Base-by-base conservation (phyloP, 495 filamentous ascomycete genomes). In the Penicillium cataractarum region DNA sequence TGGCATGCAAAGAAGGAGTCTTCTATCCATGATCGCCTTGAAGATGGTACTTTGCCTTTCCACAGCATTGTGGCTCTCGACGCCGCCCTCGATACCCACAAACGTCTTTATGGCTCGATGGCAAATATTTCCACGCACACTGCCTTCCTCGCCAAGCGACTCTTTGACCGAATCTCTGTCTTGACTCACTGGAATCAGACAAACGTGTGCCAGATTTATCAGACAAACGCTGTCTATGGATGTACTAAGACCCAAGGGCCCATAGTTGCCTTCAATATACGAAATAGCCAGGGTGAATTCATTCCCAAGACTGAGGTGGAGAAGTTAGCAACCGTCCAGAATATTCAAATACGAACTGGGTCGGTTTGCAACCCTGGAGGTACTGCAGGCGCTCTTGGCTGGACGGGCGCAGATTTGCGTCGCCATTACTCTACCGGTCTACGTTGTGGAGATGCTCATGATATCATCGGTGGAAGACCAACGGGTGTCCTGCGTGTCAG, bases 361-460 rank as follows among this genome's bases (percentile, higher is more conserved):
- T 90, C 92, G 0, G 82, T 96, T 35, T 98, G 94, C 77, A 97
- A 97, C 64, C 94, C 94, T 0, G 94, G 93, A 8, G 92, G 94
- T 12, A 85, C 96, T 50, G 87, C 92, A 19, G 68, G 76, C 0
- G 84, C 83, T 31, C 82, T 97, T 21, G 81, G 82, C 1, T 83
- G 96, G 58, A 82, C 87, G 53, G 86, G 89, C 3, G 87, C 87
- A 81, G 92, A 97, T 71, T 88, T 97, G 79, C 87, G 83, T 63
- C 82, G 82, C 50, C 92, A 95, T 65, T 97, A 92, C 69, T 89
- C 86, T 2, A 84, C 89, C 2, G 94, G 94, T 0, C 84, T 92
- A 67, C 83, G 91, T 17, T 93, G 91, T 66, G 91, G 89, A 17
- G 83, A 89, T 58, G 91, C 92, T 17, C 86, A 91, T 58, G 93